phyloP scores from a whole-genome alignment of 331 rosid genomes.

The Spiraea crenata region DNA sequence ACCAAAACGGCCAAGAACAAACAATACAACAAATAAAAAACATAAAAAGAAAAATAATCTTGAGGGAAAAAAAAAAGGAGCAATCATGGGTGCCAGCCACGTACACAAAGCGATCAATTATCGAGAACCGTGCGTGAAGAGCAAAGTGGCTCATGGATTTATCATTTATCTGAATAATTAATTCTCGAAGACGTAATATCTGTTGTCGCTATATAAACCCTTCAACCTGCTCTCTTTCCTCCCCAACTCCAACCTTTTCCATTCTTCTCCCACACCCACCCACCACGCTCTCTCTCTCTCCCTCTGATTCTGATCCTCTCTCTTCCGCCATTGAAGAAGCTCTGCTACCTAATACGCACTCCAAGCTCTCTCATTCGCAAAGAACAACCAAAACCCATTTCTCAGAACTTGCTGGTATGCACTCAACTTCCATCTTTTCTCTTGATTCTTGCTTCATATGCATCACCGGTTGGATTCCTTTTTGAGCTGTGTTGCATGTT shows the following conservation, averaged over 20 bases:
- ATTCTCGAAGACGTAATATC: neutral
- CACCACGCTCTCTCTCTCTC: neutral
- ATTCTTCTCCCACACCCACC: neutral
- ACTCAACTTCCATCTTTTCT: neutral
- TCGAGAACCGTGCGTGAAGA: conserved; percentile 9
- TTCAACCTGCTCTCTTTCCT: neutral
- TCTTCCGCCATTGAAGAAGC: conserved; percentile 22
- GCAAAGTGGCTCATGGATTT: conserved; percentile 1
- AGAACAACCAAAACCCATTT: neutral
- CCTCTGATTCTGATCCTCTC: conserved; percentile 4
- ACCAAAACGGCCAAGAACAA: neutral
- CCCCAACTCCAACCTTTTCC: neutral
- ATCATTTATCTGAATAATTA: neutral
- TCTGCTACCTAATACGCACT: conserved; percentile 7
- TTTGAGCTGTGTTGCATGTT: neutral
- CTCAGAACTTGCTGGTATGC: conserved; percentile 28
- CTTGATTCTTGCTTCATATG: neutral
- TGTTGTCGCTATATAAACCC: conserved; percentile 18
- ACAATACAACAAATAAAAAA: neutral
- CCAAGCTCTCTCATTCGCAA: neutral
- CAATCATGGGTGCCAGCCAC: conserved; percentile 11
- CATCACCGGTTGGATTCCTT: neutral
- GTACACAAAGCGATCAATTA: neutral
- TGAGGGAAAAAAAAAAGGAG: neutral
- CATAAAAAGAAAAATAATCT: neutral